Evolutionary conservation across 768 basidiomycete genomes (phyloP), one percentile per base, ranked within the genome.

Genomic region (Fomitopsis pulvina): DNA sequence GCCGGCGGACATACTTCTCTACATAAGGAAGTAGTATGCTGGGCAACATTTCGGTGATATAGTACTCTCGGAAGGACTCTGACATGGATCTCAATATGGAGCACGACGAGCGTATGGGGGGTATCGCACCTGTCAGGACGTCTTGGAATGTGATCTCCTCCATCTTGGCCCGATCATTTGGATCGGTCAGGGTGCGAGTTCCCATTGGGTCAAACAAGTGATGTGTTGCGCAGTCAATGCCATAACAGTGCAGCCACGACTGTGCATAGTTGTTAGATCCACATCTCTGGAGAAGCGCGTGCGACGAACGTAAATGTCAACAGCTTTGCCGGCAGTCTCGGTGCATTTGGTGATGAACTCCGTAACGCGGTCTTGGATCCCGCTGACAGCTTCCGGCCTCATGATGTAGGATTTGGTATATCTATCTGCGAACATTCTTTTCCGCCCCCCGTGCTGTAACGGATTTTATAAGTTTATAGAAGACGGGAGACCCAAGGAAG

Each of bases 151-250:
- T 51, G 2, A 60, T 26, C 29, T 60, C 58, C 20, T 50, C 43
- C 52, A 57, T 53, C 24, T 49, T 53, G 32, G 42, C 24, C n/a
- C 41, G 43, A 28, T 57, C 58, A 11, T 32, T 4, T 3, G 48
- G 18, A 12, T 57, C 49, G 16, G 43, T 50, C 9, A 55, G 28
- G 2, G 56, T 52, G 32, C 55, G 48, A 11, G 48, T 32, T 2
- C 54, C 58, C 3, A 44, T 32, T 2, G 58, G 58, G n/a, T 57
- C 28, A 44, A 57, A 60, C 14, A 60, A 48, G 41, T 60, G 58
- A 4, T 52, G 29, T 2, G 58, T 53, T 26, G 55, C 53, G 27
- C 53, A 47, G 50, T 60, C 58, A 1, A 60, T 41, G 6, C 56
- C 53, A 27, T 55, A 60, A 34, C 58, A 60, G 21, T 60, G 58